A percentile compares a stretch with the other conserved stretches of the same genome.
Conservation (phyloP, 2,329 filamentous ascomycete genomes). For the Ophiostoma pallidulum region DNA sequence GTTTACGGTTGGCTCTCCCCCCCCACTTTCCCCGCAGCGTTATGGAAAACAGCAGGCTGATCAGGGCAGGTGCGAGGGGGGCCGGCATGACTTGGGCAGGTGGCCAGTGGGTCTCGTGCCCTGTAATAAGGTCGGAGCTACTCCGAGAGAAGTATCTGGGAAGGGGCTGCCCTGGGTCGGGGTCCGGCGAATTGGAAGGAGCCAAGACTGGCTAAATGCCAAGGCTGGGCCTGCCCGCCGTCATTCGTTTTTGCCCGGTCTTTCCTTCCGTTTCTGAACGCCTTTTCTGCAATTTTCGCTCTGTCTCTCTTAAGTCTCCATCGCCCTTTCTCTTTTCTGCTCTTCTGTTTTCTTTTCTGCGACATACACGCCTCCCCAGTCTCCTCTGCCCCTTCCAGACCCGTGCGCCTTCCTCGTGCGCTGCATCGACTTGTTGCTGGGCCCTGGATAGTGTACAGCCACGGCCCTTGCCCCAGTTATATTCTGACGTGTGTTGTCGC, state of each 20-base stretch:
- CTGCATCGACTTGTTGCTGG: slow-evolving; percentile 2
- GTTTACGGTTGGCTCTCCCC: no score
- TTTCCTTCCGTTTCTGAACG: neutral
- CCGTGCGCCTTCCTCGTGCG: neutral
- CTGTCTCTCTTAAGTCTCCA: neutral
- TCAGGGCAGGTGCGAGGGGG: no score
- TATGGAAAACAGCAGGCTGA: no score
- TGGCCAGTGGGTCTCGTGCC: slow-evolving; percentile 7
- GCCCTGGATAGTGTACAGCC: no score
- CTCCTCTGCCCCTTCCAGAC: neutral
- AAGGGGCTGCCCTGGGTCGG: neutral
- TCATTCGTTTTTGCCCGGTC: neutral
- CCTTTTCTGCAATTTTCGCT: neutral
- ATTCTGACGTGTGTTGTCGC: no score
- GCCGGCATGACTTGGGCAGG: neutral
- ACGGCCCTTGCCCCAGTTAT: no score
- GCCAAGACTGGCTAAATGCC: neutral
- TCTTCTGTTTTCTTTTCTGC: neutral
- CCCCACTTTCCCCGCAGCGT: no score
- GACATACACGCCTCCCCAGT: no score
- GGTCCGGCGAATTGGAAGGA: neutral
- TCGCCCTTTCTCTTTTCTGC: neutral
- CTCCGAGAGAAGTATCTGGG: no score
- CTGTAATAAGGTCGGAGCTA: neutral
- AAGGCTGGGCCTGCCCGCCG: neutral